Percentiles rank a stretch among this genome's conserved stretches.
Evolutionary conservation across 345 rosid species (phyloP).

Genomic region (Dipteronia dyeriana): DNA sequence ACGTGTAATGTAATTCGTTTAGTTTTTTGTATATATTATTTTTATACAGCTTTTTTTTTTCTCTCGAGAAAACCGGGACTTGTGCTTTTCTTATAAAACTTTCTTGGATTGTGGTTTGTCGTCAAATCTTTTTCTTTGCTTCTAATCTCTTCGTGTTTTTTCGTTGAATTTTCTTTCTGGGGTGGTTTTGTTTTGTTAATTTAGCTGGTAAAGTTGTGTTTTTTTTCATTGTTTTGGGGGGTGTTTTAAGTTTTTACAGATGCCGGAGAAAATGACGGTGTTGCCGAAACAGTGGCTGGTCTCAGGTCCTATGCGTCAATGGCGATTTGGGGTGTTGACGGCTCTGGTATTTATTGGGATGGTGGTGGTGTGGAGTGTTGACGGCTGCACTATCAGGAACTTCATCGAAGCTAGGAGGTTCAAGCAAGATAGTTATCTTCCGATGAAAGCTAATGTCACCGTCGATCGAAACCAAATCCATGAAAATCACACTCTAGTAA

Average conservation of each 20-base stretch:
- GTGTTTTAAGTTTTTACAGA: constrained; percentile 31
- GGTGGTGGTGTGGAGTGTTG: constrained; percentile 75
- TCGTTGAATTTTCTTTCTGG: background rate
- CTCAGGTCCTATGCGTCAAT: constrained; percentile 53
- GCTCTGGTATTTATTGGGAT: constrained; percentile 58
- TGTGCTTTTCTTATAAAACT: background rate
- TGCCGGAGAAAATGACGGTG: constrained; percentile 65
- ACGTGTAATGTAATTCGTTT: background rate
- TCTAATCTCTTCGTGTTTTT: background rate
- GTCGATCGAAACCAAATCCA: constrained; percentile 1
- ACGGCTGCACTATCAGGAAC: constrained; percentile 54
- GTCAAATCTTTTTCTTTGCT: constrained; percentile 24
- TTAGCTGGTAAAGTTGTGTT: background rate
- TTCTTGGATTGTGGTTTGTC: constrained; percentile 29
- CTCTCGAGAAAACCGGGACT: constrained; percentile 25
- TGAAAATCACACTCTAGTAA: constrained; percentile 12
- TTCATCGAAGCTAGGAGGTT: constrained; percentile 62
- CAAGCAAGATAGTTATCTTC: constrained; percentile 33
- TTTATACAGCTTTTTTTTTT: constrained; percentile 5
- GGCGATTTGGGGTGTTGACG: constrained; percentile 69
- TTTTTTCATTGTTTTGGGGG: background rate
- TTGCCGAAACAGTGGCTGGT: constrained; percentile 31
- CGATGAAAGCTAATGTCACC: constrained; percentile 13
- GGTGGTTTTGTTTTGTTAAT: background rate
- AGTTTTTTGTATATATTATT: background rate